These are phyloP conservation scores for Aegilops bicornis DNA, from an alignment of 176 grass and related monocot species.

Conservation along the genomic window DNA sequence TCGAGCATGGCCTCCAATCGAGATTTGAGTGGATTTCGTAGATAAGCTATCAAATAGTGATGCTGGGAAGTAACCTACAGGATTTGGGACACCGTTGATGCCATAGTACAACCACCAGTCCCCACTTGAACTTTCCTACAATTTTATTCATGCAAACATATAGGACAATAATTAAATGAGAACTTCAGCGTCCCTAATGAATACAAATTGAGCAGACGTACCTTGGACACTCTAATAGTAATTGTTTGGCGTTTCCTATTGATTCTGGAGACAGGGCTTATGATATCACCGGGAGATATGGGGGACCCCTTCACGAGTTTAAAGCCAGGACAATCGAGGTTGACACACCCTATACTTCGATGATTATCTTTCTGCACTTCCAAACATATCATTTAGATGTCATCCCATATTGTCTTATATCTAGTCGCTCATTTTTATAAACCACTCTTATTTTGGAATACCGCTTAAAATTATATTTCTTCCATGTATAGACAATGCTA, in stretches of 20 bases:
- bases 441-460: no score
- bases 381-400: no score
- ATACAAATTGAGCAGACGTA: background rate
- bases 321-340: background rate
- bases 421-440: no score
- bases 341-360: background rate
- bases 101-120: background rate
- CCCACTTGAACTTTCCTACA: conserved; percentile 2
- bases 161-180: background rate
- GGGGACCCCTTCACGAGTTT: background rate
- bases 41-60: background rate
- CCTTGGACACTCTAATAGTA: background rate
- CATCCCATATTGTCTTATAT: no score
- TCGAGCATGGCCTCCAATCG: background rate
- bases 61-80: background rate
- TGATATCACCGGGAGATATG: background rate
- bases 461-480: no score
- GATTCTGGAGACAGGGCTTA: background rate
- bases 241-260: background rate
- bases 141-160: background rate
- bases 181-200: background rate
- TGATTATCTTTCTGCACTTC: background rate
- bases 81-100: background rate
- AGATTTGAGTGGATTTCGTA: background rate
- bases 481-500: no score